phyloP scores from a whole-genome alignment of 495 filamentous ascomycete species.

The Penicillium salamii region DNA sequence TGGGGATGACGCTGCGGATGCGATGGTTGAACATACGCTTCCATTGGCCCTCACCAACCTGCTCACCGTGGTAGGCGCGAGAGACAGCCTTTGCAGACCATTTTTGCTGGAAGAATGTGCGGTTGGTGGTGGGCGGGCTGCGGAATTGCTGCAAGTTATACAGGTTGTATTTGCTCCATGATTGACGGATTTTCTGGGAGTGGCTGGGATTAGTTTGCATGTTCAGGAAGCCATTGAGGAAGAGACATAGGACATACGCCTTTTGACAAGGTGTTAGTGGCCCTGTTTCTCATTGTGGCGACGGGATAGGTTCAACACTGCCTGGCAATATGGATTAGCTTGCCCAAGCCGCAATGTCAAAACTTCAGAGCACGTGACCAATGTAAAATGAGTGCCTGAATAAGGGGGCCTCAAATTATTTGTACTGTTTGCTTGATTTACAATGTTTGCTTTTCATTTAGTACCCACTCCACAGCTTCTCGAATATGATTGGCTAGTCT shows the following conservation, averaged over 20 bases:
- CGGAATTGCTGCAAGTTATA: conserved; percentile 71
- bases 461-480: too few species aligned
- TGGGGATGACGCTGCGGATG: conserved; percentile 76
- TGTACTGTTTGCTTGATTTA: not conserved
- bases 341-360: conserved; percentile 23
- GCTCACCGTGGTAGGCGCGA: conserved; percentile 90
- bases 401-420: not conserved
- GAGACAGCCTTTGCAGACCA: conserved; percentile 80
- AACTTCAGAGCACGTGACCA: conserved; percentile 43
- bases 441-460: too few species aligned
- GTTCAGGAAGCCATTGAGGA: not conserved
- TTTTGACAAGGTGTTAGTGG: conserved; percentile 42
- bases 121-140: conserved; percentile 29
- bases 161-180: conserved; percentile 97
- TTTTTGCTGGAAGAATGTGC: conserved; percentile 97
- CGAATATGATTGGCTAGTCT: conserved; percentile 3
- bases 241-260: conserved; percentile 31
- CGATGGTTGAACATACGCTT: conserved; percentile 81
- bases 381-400: not conserved
- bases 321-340: conserved; percentile 1
- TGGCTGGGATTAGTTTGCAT: conserved; percentile 11
- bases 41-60: conserved; percentile 88
- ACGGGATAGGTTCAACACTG: conserved; percentile 11
- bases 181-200: conserved; percentile 85
- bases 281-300: conserved; percentile 49